Evolutionary conservation across 2,329 filamentous ascomycete genomes (phyloP).

Genomic region (Plectosphaerella sp.): DNA sequence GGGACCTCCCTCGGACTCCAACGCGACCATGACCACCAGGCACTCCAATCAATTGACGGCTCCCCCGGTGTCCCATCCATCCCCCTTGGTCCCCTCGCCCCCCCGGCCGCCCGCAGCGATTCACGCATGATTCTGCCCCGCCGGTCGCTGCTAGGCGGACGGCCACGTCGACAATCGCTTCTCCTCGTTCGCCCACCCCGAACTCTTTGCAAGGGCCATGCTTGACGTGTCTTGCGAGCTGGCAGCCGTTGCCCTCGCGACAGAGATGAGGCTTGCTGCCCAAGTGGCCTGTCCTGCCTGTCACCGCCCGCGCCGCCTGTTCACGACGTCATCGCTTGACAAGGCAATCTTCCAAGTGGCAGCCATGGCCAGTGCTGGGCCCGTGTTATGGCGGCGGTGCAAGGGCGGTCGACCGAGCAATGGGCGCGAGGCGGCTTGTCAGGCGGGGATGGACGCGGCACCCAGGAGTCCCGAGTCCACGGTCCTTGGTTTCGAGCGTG

Average conservation of each 20-base stretch:
- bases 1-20: not conserved
- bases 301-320: not conserved
- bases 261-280: conserved; percentile 2
- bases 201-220: not conserved
- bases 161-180: not conserved
- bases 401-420: not conserved
- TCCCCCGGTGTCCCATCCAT: too few species aligned
- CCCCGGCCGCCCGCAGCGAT: too few species aligned
- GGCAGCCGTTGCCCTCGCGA: conserved; percentile 1
- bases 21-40: not conserved
- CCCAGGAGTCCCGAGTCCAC: not conserved
- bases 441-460: not conserved
- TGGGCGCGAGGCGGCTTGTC: not conserved
- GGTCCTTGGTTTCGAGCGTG: not conserved
- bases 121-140: not conserved
- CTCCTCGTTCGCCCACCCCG: not conserved
- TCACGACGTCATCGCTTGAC: not conserved
- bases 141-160: not conserved
- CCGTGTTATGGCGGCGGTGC: not conserved
- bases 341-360: not conserved
- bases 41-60: too few species aligned
- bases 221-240: not conserved
- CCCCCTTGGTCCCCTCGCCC: too few species aligned
- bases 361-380: not conserved
- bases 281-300: not conserved